Evolutionary conservation across 495 filamentous ascomycete species (phyloP).

Genomic region (Monascus purpureus): DNA sequence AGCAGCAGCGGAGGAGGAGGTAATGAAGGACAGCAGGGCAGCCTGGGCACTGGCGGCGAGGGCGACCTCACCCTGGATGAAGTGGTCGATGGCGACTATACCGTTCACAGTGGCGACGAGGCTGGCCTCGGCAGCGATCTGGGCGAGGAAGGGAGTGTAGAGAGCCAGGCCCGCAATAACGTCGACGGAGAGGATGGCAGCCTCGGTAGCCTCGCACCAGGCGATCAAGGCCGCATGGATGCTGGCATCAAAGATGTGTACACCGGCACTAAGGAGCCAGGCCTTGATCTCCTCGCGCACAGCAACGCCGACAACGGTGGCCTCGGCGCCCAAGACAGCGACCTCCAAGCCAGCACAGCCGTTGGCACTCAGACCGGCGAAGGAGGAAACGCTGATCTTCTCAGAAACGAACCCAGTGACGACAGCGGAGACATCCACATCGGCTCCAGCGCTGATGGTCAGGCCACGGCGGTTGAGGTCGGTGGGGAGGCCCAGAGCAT

Average conservation of each 20-base stretch:
- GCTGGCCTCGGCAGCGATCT: slow-evolving; percentile 23
- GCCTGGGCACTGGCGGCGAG: slow-evolving; percentile 19
- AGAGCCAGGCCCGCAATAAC: slow-evolving; percentile 19
- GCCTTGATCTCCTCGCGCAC: not conserved
- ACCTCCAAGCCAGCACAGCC: slow-evolving; percentile 26
- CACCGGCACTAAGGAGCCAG: not conserved
- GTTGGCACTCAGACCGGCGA: slow-evolving; percentile 19
- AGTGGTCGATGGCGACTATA: slow-evolving; percentile 18
- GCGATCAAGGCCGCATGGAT: slow-evolving; percentile 18
- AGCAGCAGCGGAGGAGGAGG: slow-evolving; percentile 4
- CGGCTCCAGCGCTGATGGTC: slow-evolving; percentile 9
- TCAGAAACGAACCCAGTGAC: slow-evolving; percentile 5
- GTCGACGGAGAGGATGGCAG: slow-evolving; percentile 12
- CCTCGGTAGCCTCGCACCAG: slow-evolving; percentile 8
- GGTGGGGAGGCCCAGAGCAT: slow-evolving; percentile 20
- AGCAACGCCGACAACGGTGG: slow-evolving; percentile 7
- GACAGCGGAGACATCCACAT: slow-evolving; percentile 1
- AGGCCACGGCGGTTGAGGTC: slow-evolving; percentile 19
- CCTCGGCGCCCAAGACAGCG: slow-evolving; percentile 25
- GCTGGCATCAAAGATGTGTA: slow-evolving; percentile 3
- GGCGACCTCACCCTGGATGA: slow-evolving; percentile 16
- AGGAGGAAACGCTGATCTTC: slow-evolving; percentile 9
- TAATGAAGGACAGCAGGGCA: slow-evolving; percentile 18
- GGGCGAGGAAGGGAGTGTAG: slow-evolving; percentile 22
- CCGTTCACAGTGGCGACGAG: slow-evolving; percentile 27